These are phyloP conservation scores for Aureobasidium lini DNA, from an alignment of 2,329 filamentous ascomycete species.

Conservation along the genomic window DNA sequence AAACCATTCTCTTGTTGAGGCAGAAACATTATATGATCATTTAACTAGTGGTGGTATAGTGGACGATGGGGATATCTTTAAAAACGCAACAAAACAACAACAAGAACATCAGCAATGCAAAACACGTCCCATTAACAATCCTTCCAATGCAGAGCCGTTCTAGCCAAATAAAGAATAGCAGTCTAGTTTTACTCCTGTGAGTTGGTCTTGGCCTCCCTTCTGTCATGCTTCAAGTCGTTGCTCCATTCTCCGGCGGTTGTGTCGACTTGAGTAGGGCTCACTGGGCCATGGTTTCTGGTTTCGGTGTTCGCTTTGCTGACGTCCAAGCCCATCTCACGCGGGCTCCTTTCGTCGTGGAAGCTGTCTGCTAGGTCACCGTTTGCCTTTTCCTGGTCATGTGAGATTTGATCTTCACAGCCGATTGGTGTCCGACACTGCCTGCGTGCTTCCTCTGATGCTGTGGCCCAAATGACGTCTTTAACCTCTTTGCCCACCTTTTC, in stretches of 20 bases:
- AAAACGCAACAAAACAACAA: background rate
- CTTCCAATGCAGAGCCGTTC: background rate
- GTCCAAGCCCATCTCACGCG: background rate
- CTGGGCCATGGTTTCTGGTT: background rate
- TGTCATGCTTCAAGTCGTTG: slow-evolving; percentile 2
- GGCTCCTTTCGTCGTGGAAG: background rate
- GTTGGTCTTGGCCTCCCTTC: background rate
- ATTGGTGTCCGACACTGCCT: slow-evolving; percentile 55
- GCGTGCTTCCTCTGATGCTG: slow-evolving; percentile 49
- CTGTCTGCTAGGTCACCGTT: background rate
- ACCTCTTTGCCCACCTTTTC: slow-evolving; percentile 78
- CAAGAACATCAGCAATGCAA: background rate
- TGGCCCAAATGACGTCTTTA: slow-evolving; percentile 77
- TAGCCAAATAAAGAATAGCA: background rate
- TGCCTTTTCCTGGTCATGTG: background rate
- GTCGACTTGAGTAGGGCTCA: slow-evolving; percentile 16
- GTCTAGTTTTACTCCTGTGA: background rate
- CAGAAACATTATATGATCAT: background rate
- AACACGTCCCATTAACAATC: background rate
- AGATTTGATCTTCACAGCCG: slow-evolving; percentile 48
- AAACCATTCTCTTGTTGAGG: too few species aligned
- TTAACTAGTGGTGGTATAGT: background rate
- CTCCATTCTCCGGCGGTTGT: slow-evolving; percentile 17
- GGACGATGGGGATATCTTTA: background rate
- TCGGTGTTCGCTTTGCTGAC: background rate